Evolutionary conservation across 1,139 yeast genomes (phyloP).

Genomic region (Suhomyces taliae): DNA sequence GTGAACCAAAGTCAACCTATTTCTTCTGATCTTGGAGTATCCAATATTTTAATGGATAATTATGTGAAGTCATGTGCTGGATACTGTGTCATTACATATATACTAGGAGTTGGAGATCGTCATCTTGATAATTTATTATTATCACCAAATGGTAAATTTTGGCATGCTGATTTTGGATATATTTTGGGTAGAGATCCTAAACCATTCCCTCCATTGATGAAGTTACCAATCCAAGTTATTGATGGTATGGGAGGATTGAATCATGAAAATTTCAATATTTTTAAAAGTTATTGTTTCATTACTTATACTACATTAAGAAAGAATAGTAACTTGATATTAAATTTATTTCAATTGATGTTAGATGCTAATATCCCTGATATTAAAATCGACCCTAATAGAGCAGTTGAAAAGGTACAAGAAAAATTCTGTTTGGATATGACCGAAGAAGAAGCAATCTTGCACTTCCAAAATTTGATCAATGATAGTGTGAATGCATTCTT

Average conservation of each 20-base stretch:
- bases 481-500: slow-evolving; percentile 91
- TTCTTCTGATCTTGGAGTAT: slow-evolving; percentile 67
- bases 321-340: slow-evolving; percentile 84
- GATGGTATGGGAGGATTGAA: slow-evolving; percentile 97
- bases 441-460: slow-evolving; percentile 93
- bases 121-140: slow-evolving; percentile 85
- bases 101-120: slow-evolving; percentile 95
- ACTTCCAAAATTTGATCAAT: slow-evolving; percentile 89
- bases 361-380: slow-evolving; percentile 92
- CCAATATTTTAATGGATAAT: slow-evolving; percentile 81
- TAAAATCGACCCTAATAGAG: slow-evolving; percentile 69
- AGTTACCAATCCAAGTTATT: slow-evolving; percentile 91
- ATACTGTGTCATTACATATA: slow-evolving; percentile 92
- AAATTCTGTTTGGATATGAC: slow-evolving; percentile 90
- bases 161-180: slow-evolving; percentile 98
- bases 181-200: slow-evolving; percentile 96
- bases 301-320: slow-evolving; percentile 89
- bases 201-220: slow-evolving; percentile 98
- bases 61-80: slow-evolving; percentile 97
- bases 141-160: slow-evolving; percentile 74
- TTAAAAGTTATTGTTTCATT: slow-evolving; percentile 91
- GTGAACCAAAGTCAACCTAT: slow-evolving; percentile 14
- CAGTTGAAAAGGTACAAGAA: slow-evolving; percentile 87
- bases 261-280: slow-evolving; percentile 80
- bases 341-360: slow-evolving; percentile 90